phyloP scores from a whole-genome alignment of 345 rosid genomes.

The Eucalyptus cloeziana region DNA sequence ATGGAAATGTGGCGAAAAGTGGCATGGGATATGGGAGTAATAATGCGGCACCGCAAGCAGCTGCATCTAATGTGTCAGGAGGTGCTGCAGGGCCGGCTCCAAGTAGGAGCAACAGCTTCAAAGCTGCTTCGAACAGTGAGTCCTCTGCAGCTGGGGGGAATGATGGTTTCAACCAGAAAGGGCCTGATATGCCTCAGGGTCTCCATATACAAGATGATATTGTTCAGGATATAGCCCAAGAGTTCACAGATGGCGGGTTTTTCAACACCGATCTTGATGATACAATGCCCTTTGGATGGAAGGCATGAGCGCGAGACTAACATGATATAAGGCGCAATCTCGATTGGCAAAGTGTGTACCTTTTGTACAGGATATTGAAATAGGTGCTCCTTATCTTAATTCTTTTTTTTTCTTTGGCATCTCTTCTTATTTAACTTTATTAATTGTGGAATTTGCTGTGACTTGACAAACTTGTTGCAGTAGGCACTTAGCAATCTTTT shows the following conservation, averaged over 20 bases:
- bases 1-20: conserved; percentile 16
- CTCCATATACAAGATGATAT: conserved; percentile 48
- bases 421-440: not conserved
- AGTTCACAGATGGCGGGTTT: conserved; percentile 44
- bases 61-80: conserved; percentile 28
- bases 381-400: conserved; percentile 1
- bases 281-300: conserved; percentile 56
- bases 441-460: conserved; percentile 30
- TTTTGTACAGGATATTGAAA: conserved; percentile 35
- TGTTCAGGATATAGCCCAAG: conserved; percentile 52
- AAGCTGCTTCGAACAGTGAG: conserved; percentile 48
- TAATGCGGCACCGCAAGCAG: conserved; percentile 12
- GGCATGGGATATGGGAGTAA: conserved; percentile 27
- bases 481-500: conserved; percentile 11
- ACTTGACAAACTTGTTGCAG: conserved; percentile 7
- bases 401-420: not conserved
- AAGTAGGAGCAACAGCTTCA: conserved; percentile 53
- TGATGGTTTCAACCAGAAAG: conserved; percentile 32
- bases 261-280: conserved; percentile 67
- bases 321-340: not conserved
- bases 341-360: not conserved
- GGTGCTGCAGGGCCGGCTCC: conserved; percentile 24
- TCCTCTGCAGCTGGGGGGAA: conserved; percentile 39
- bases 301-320: conserved; percentile 22
- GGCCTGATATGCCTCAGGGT: conserved; percentile 31